Conservation (phyloP, 1,139 yeast species). For the Blastobotrys aristatus region DNA sequence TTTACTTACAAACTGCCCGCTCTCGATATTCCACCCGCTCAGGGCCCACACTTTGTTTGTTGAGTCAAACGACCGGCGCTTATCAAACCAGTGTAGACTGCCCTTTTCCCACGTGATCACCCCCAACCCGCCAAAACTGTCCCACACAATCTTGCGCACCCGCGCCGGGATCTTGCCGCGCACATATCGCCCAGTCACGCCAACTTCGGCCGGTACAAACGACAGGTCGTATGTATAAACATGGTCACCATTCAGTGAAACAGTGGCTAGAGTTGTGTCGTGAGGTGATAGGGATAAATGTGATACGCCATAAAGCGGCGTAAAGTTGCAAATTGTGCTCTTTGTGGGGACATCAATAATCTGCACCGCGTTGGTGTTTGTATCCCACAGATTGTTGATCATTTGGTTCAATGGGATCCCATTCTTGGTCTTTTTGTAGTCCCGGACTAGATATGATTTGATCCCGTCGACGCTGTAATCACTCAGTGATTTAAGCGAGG, state of each 20-base stretch:
- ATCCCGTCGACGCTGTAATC: conserved; percentile 32
- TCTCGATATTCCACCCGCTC: conserved; percentile 27
- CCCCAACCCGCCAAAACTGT: conserved; percentile 44
- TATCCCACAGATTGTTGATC: conserved; percentile 19
- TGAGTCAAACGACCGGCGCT: conserved; percentile 26
- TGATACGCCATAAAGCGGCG: conserved; percentile 60
- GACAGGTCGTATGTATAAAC: conserved; percentile 63
- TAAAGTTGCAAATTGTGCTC: conserved; percentile 46
- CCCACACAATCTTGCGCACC: conserved; percentile 53
- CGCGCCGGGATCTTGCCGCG: conserved; percentile 63
- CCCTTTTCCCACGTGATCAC: conserved; percentile 54
- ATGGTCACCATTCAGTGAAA: conserved; percentile 56
- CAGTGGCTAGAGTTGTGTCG: conserved; percentile 56
- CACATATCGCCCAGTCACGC: conserved; percentile 53
- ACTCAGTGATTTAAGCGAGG: conserved; percentile 28
- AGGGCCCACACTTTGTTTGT: conserved; percentile 29
- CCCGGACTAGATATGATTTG: conserved; percentile 22
- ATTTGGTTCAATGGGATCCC: conserved; percentile 12
- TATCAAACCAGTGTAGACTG: conserved; percentile 57
- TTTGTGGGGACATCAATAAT: conserved; percentile 47
- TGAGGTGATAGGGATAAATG: conserved; percentile 57
- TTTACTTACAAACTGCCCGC: conserved; percentile 17
- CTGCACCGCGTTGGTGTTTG: conserved; percentile 24
- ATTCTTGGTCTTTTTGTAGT: neutral
- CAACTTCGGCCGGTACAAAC: conserved; percentile 46